Evolutionary conservation across 176 grass and related monocot genomes (phyloP), one percentile per base, ranked within the genome.

Genomic region (Phoenix roebelenii): DNA sequence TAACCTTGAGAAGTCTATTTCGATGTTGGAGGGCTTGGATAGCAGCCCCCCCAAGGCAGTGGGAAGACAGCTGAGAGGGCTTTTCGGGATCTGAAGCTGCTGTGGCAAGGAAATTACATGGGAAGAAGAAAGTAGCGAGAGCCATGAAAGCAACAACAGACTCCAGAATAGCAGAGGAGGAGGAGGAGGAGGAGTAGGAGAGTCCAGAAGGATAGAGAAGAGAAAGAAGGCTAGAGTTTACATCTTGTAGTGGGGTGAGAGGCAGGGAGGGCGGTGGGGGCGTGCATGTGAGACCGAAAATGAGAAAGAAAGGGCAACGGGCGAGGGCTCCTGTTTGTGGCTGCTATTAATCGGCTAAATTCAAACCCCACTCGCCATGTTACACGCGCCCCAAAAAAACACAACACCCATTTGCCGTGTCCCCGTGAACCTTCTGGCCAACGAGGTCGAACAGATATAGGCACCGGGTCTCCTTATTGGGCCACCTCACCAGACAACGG

Each of bases 101-200:
- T 18, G 67, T 70, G 22, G 71, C 63, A 35, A 78, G 59, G 15
- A 80, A 77, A 26, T 83, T 79, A 16, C 70, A 52, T 0, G 81
- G 39, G 29, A 81, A 51, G 49, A 84, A 85, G 72, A 92, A 81
- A 20, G 83, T 61, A 30, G 70, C 70, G 54, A 92, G 78, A 49
- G 93, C 84, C 93, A 98, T 98, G 80, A 5, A 30, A 5, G 28
- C 5, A 50, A 67, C 18, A 39, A 22, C 19, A 62, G 58, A 5
- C 25, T 72, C 48, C 51, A 60, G 65, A 39, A 1, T 16, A 25
- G 57, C 39, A 32, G 39, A 55, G 51, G 16, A 14, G 49, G 7
- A 28, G 63, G 51, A 23, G 14, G 15, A 25, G 22, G 24, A 59
- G 25, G 23, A n/a, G n/a, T n/a, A n/a, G n/a, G n/a, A 15, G 15